Evolutionary conservation across 495 filamentous ascomycete species (phyloP), one percentile per base, ranked within the genome.

Genomic region (Xylaria castorea): DNA sequence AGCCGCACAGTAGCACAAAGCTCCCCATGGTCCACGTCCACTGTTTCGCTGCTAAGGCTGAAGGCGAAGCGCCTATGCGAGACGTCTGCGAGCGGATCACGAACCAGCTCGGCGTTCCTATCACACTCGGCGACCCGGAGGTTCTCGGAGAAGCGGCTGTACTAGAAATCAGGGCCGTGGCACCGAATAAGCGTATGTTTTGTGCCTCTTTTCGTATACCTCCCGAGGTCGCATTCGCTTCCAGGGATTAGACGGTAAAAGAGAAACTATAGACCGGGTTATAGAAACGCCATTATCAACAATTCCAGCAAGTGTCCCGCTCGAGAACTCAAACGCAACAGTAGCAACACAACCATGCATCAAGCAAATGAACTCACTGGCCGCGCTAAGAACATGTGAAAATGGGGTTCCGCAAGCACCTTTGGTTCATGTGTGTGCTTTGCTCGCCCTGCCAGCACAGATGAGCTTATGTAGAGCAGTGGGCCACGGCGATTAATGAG

Each of bases 131-230:
- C 32, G 87, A 88, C 66, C 78, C 83, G 1, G 83, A 87, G 64
- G 81, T 82, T 8, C 87, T 89, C 18, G 80, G 89, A 18, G 86
- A 91, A 69, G 83, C 94, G 34, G 83, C 85, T 18, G 86, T 98
- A 16, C 85, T 91, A 75, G 90, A 96, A 81, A 93, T 98, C 22
- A 85, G 96, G 74, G 88, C 96, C 70, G 97, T 99, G 68, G 92
- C 94, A 74, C 96, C 97, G 40, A 91, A 92, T 73, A 98, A 99
- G 87, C 88, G 90, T 77, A 98, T 98, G 94, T 98, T 97, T 81
- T 98, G 96, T 80, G 94, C 93, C 9, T 97, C 89, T 74, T 98
- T 99, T 80, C 87, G 94, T 66, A 75, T 99, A 55, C 97, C 96
- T 32, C 74, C 79, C 30, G 90, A 92, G 78, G 94, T 97, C 2